These are phyloP conservation scores for Zasmidium angulare DNA, from an alignment of 2,329 filamentous ascomycete species.

Conservation along the genomic window DNA sequence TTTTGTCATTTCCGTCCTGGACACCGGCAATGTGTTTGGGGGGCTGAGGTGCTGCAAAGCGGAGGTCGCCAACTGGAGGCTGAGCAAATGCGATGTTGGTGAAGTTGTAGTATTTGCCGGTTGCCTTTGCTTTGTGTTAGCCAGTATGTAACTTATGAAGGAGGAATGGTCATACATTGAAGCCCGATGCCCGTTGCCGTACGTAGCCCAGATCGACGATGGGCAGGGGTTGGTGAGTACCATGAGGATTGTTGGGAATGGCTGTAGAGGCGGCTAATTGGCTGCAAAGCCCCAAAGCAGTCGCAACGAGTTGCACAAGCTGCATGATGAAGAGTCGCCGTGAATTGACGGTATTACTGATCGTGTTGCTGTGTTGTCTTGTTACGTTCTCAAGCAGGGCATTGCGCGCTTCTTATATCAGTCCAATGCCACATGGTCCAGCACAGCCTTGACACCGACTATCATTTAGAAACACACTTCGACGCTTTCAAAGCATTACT, in stretches of 20 bases:
- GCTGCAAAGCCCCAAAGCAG: background rate
- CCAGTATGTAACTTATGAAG: background rate
- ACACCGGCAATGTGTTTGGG: constrained; percentile 42
- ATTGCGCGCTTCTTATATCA: background rate
- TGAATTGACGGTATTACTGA: background rate
- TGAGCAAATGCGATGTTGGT: constrained; percentile 58
- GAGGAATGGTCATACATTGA: too few relatives aligned
- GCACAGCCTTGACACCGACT: background rate
- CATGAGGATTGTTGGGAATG: background rate
- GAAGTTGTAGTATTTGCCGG: constrained; percentile 49
- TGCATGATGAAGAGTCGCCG: background rate
- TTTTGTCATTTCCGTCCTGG: constrained; percentile 44
- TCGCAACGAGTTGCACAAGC: background rate
- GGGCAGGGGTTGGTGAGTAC: background rate
- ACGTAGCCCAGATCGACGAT: constrained; percentile 2
- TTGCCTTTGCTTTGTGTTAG: background rate
- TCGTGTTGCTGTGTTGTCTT: background rate
- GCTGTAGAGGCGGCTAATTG: background rate
- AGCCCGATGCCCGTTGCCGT: background rate
- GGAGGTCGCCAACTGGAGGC: constrained; percentile 51
- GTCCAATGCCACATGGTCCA: background rate
- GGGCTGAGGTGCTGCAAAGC: constrained; percentile 49
- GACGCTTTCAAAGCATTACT: background rate
- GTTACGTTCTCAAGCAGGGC: background rate
- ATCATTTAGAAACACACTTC: background rate